A percentile compares a stretch with the other conserved stretches of the same genome.
Conservation (phyloP, 768 basidiomycete genomes). For the Suillus placidus region DNA sequence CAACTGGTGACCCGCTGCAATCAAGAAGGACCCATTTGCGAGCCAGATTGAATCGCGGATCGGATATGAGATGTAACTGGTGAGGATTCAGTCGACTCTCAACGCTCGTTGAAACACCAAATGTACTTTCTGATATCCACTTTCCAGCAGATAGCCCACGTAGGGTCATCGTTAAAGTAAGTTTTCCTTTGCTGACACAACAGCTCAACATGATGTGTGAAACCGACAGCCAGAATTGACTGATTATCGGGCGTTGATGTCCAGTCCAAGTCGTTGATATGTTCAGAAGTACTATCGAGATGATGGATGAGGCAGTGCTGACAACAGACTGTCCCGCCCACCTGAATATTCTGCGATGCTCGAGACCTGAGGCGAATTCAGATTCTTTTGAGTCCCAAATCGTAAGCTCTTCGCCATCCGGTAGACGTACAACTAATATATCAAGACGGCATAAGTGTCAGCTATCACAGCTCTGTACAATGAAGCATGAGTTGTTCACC, state of each 20-base stretch:
- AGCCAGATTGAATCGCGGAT: conserved; percentile 94
- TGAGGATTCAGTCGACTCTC: conserved; percentile 6
- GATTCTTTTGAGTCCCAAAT: conserved; percentile 97
- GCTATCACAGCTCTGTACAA: conserved; percentile 3
- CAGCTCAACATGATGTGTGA: conserved; percentile 75
- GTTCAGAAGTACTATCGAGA: conserved; percentile 43
- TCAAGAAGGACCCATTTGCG: conserved; percentile 75
- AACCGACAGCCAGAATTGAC: conserved; percentile 91
- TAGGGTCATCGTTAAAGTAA: conserved; percentile 81
- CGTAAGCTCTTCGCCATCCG: conserved; percentile 76
- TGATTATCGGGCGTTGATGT: conserved; percentile 87
- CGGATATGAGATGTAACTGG: conserved; percentile 71
- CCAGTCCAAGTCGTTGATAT: conserved; percentile 88
- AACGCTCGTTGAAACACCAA: not conserved
- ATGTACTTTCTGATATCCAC: conserved; percentile 72
- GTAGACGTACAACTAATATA: conserved; percentile 56
- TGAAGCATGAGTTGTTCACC: conserved; percentile 47
- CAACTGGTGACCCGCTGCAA: conserved; percentile 85
- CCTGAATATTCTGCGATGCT: conserved; percentile 68
- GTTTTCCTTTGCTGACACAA: conserved; percentile 93
- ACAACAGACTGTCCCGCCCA: conserved; percentile 34
- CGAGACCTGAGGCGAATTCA: conserved; percentile 89
- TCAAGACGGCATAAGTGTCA: conserved; percentile 9
- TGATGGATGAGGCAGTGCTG: conserved; percentile 4
- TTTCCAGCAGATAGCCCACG: conserved; percentile 73